Conservation (phyloP, 2,329 filamentous ascomycete genomes). For the Hortaea werneckii region DNA sequence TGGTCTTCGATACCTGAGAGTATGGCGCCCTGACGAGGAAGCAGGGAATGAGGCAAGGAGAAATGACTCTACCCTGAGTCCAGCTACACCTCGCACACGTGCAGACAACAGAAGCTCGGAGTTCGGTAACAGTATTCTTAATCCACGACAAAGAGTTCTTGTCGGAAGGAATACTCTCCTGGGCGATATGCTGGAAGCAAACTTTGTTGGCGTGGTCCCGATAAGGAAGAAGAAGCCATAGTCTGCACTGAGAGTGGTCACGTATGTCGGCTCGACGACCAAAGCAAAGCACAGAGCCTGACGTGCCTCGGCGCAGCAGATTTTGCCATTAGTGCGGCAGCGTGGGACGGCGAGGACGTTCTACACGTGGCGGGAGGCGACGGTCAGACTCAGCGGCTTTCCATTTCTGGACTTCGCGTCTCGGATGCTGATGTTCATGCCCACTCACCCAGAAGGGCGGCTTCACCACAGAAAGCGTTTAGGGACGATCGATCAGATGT, state of each 20-base stretch:
- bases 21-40: slow-evolving; percentile 74
- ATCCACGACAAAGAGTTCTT: slow-evolving; percentile 55
- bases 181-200: slow-evolving; percentile 69
- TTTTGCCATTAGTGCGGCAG: slow-evolving; percentile 59
- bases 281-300: slow-evolving; percentile 60
- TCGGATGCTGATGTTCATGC: slow-evolving; percentile 15
- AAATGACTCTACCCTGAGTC: slow-evolving; percentile 7
- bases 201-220: slow-evolving; percentile 66
- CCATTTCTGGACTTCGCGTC: slow-evolving; percentile 25
- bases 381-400: slow-evolving; percentile 43
- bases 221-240: slow-evolving; percentile 67
- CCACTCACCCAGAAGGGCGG: slow-evolving; percentile 10
- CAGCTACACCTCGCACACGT: slow-evolving; percentile 20
- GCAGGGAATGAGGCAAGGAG: slow-evolving; percentile 10
- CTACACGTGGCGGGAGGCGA: slow-evolving; percentile 61
- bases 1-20: slow-evolving; percentile 83
- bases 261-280: slow-evolving; percentile 78
- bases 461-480: slow-evolving; percentile 8
- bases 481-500: slow-evolving; percentile 7
- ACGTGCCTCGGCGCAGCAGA: slow-evolving; percentile 54
- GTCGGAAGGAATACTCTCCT: slow-evolving; percentile 81
- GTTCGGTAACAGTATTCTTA: slow-evolving; percentile 25
- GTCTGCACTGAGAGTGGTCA: slow-evolving; percentile 82
- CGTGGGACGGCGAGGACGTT: slow-evolving; percentile 45
- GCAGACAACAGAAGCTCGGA: slow-evolving; percentile 22